Evolutionary conservation across 2,329 filamentous ascomycete genomes (phyloP).

Genomic region (Rhynchosporium graminicola): DNA sequence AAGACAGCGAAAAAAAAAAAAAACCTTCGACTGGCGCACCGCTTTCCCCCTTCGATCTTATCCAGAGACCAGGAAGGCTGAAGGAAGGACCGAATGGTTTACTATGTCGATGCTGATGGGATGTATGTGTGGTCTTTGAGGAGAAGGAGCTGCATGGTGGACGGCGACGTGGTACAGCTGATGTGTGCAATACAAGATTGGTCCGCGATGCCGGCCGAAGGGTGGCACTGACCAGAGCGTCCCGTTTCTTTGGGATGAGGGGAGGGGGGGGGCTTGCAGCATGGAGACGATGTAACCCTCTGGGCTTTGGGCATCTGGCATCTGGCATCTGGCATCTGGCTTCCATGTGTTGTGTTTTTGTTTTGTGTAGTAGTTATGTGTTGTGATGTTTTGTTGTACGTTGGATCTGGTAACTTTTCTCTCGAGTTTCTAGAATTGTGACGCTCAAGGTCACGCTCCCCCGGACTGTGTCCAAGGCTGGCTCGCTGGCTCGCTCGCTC

Average conservation of each 20-base stretch:
- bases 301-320: not conserved
- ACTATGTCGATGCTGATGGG: constrained; percentile 4
- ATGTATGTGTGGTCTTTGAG: constrained; percentile 6
- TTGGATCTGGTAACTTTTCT: too few relatives aligned
- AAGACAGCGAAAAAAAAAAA: not conserved
- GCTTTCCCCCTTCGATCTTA: not conserved
- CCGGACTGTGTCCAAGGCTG: too few relatives aligned
- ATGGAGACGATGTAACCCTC: constrained; percentile 3
- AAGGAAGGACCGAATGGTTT: not conserved
- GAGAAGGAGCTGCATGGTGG: not conserved
- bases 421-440: too few relatives aligned
- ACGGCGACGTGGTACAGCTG: not conserved
- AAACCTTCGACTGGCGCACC: too few relatives aligned
- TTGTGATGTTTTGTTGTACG: too few relatives aligned
- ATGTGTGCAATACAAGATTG: constrained; percentile 1
- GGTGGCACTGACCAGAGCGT: constrained; percentile 19
- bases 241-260: constrained; percentile 18
- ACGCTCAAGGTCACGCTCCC: too few relatives aligned
- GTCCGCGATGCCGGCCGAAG: not conserved
- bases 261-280: not conserved
- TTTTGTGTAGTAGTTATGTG: too few relatives aligned
- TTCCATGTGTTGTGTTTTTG: too few relatives aligned
- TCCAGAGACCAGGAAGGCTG: constrained; percentile 5
- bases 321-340: too few relatives aligned
- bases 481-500: too few relatives aligned